Conservation (phyloP, 495 filamentous ascomycete species). For the Daldinia decipiens region DNA sequence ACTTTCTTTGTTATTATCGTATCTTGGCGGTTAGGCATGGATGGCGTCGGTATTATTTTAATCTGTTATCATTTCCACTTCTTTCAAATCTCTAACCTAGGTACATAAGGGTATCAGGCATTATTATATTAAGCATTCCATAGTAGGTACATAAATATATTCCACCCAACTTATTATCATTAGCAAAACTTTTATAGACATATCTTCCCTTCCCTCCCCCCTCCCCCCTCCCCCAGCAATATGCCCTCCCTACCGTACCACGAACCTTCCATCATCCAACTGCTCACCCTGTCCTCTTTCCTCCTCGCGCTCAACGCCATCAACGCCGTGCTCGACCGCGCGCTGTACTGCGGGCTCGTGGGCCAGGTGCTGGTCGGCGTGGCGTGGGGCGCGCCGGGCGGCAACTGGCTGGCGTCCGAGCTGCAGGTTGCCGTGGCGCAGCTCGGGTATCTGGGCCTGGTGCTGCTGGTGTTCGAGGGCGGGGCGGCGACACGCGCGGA, state of each 20-base stretch:
- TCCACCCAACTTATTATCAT: background rate
- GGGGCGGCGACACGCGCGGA: constrained; percentile 72
- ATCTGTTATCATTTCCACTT: background rate
- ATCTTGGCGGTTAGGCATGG: constrained; percentile 1
- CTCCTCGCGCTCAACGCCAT: constrained; percentile 71
- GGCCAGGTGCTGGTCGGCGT: constrained; percentile 80
- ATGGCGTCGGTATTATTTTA: constrained; percentile 8
- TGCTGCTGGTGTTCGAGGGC: constrained; percentile 80
- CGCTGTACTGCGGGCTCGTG: constrained; percentile 76
- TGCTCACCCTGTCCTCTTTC: constrained; percentile 72
- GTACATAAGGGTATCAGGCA: background rate
- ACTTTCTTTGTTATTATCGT: no score
- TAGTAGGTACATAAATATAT: no score
- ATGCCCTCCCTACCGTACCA: constrained; percentile 61
- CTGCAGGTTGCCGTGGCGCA: constrained; percentile 71
- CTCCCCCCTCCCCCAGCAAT: background rate
- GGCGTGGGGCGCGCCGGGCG: constrained; percentile 69
- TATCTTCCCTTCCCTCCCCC: no score
- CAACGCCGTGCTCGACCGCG: constrained; percentile 66
- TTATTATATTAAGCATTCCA: background rate
- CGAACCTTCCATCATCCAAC: constrained; percentile 65
- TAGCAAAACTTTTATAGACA: background rate
- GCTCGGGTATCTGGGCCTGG: constrained; percentile 80
- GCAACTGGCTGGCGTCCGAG: constrained; percentile 52
- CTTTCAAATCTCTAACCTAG: background rate